Base-by-base conservation (phyloP, 495 filamentous ascomycete species). In the Hypoxylon subgilvum region DNA sequence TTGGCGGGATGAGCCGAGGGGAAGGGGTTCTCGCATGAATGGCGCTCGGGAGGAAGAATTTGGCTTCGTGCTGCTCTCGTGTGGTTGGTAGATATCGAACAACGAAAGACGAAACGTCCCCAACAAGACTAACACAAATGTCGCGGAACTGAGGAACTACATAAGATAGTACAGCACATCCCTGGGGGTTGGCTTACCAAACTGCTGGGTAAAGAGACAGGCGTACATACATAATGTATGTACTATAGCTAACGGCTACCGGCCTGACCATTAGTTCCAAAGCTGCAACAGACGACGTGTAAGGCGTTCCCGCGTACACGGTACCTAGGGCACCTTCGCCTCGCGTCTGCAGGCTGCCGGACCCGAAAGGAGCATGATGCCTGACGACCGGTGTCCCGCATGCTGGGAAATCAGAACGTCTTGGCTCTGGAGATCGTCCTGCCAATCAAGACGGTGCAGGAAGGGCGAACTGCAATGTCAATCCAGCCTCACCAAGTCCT, bases 241-340 rank as follows among this genome's bases (percentile, higher is more conserved):
- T n/a, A n/a, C n/a, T 52, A 53, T 27, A 45, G 60, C 32, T 58
- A 45, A 43, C 38, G 30, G 30, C n/a, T 30, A 36, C 48, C 38
- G 35, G 44, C 42, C 52, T 43, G 43, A 32, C 48, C 48, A 44
- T 38, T 48, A 38, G 51, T 34, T 34, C 9, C 9, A 4, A 12
- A 34, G 31, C 47, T 52, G 49, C 52, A 35, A 54, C 14, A 54
- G 40, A 22, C 35, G 48, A 17, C 22, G 49, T 54, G 34, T 51
- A 64, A 48, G 54, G 49, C 54, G 61, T 54, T 64, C 23, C 54
- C 61, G 54, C 39, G 53, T 49, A 57, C 31, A 44, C 50, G 61
- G 61, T 64, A n/a, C n/a, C n/a, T n/a, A 64, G 45, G 53, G 61
- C 53, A 63, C 61, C 49, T 40, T 64, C 61, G 61, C 61, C 61